Base-by-base conservation (phyloP, 78 protist genomes). In the Pelomyxa schiedti region DNA sequence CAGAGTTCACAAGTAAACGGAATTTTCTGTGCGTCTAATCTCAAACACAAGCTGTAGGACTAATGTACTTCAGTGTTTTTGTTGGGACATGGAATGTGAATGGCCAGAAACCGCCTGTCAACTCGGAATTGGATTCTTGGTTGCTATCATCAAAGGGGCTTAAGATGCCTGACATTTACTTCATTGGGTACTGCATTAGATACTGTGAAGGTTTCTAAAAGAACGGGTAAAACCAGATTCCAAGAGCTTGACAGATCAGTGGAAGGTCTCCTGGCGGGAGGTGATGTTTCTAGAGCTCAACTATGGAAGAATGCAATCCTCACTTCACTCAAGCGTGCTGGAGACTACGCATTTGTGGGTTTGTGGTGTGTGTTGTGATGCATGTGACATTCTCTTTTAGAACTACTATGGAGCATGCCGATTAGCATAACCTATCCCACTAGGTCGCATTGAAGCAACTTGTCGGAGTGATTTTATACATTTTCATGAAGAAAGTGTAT, bases 41-140 rank as follows among this genome's bases (percentile, higher is more conserved):
- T n/a, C n/a, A n/a, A n/a, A n/a, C n/a, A n/a, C n/a, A n/a, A n/a
- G n/a, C n/a, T n/a, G n/a, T n/a, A n/a, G n/a, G n/a, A n/a, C n/a
- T n/a, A n/a, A n/a, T n/a, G n/a, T n/a, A n/a, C 32, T 70, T 72
- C 81, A 78, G 42, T 16, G 76, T 83, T 30, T 83, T 76, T 69
- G 66, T 72, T 30, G 88, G 82, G 28, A 83, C 91, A 8, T 87
- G 84, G 87, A 87, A 87, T 79, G 91, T 87, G 7, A 87, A 87
- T 76, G 85, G 84, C 8, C 69, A 78, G 75, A 81, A 78, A 65
- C 91, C 91, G 22, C 32, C 38, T 2, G 58, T 47, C n/a, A n/a
- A n/a, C n/a, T 83, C 72, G 35, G 6, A 80, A 40, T 58, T 86
- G 7, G 87, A 80, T 38, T 63, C 7, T 28, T 80, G 82, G 86